phyloP scores from a whole-genome alignment of 169 alveolate species.

The Cryptosporidium felis region DNA sequence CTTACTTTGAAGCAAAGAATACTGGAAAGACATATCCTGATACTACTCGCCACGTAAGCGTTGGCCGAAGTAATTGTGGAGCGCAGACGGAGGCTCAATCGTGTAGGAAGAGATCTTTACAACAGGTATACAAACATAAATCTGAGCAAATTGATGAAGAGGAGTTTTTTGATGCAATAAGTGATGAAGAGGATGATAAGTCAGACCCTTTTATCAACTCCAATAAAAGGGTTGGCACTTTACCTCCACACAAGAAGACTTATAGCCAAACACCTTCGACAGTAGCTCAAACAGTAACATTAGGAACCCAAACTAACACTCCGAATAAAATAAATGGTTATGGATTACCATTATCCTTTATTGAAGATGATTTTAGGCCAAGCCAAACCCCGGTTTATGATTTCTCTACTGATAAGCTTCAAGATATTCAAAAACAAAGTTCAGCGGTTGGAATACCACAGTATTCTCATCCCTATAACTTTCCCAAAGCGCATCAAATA shows the following conservation, averaged over 20 bases:
- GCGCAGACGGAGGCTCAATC: neutral
- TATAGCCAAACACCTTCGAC: conserved; percentile 8
- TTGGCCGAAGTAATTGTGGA: neutral
- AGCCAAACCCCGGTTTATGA: neutral
- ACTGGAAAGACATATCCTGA: neutral
- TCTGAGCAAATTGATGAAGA: conserved; percentile 20
- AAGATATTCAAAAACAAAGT: neutral
- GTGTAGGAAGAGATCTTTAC: conserved; percentile 29
- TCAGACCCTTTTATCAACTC: neutral
- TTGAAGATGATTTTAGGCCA: conserved; percentile 22
- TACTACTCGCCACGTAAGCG: neutral
- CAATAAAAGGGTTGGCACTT: neutral
- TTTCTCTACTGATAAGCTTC: neutral
- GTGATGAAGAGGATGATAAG: conserved; percentile 33
- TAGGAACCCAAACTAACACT: conserved; percentile 36
- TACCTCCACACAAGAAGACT: conserved; percentile 29
- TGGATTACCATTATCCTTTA: conserved; percentile 50
- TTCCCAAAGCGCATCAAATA: neutral
- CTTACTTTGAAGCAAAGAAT: neutral
- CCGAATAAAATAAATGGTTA: conserved; percentile 21
- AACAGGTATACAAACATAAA: conserved; percentile 13
- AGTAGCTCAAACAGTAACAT: neutral
- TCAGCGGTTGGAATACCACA: neutral
- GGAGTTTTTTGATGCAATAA: conserved; percentile 59
- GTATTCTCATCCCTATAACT: conserved; percentile 62